Base-by-base conservation (phyloP, 306 rosid species). In the Castanospermum australe region DNA sequence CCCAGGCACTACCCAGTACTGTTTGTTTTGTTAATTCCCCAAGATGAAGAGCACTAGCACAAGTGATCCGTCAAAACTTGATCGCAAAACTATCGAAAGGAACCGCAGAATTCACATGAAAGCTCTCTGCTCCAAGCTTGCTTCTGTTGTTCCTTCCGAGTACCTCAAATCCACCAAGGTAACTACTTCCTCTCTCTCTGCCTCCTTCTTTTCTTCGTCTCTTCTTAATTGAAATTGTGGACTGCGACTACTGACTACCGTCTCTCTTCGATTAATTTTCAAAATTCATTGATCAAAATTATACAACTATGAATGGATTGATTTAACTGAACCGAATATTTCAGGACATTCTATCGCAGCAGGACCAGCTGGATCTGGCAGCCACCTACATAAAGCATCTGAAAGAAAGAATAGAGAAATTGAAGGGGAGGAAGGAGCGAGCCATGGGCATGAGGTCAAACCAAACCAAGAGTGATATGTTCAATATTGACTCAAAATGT, bases 51-150 rank as follows among this genome's bases (percentile, higher is more conserved):
- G 15, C 62, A 28, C 68, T 20, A 28, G 36, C 55, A 45, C n/a
- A n/a, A n/a, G 6, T 2, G 61, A 62, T 4, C 45, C 88, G 1
- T 24, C 81, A 3, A 92, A 90, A 72, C 86, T 73, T 1, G 96
- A 92, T 52, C 84, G 97, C 12, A 92, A 90, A 80, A 88, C 84
- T 14, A 71, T 89, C 56, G 97, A 92, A 75, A 89, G 67, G 52
- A 90, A 92, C 80, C 83, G 97, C 42, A 89, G 96, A 86, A 83
- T 83, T 68, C 92, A 86, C 24, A 89, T 92, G 96, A 92, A 92
- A 88, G 52, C 71, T 7, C 96, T 92, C 33, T 90, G 89, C 69
- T 24, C 77, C 59, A 86, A 89, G 81, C 97, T 92, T 24, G 77
- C 86, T 73, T 84, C 95, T 30, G 85, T 84, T 57, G 30, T 92